Percentiles rank a stretch among this genome's conserved stretches.
These are phyloP conservation scores for Exophiala viscosa DNA, from an alignment of 2,329 filamentous ascomycete genomes.

Conservation along the genomic window DNA sequence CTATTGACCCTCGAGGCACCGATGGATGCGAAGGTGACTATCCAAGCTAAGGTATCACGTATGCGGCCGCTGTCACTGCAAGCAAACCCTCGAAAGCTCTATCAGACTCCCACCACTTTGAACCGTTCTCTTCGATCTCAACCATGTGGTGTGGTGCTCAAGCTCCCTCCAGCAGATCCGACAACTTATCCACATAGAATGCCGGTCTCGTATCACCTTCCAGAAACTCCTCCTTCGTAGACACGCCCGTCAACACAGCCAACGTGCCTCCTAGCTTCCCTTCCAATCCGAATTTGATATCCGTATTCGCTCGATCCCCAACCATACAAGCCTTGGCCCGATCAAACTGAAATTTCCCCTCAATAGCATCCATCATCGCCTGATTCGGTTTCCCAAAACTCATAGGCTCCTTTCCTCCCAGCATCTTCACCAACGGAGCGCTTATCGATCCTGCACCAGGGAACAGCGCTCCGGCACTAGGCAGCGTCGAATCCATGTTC, in stretches of 20 bases:
- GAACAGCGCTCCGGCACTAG: slow-evolving; percentile 76
- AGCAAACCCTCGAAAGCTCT: background rate
- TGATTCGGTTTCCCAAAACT: slow-evolving; percentile 92
- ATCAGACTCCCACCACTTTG: too few relatives aligned
- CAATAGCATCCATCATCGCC: slow-evolving; percentile 98
- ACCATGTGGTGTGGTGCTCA: background rate
- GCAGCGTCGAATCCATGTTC: slow-evolving; percentile 87
- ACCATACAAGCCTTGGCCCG: slow-evolving; percentile 88
- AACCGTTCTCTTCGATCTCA: too few relatives aligned
- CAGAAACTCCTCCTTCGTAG: slow-evolving; percentile 75
- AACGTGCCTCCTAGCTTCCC: slow-evolving; percentile 87
- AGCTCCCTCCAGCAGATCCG: slow-evolving; percentile 58
- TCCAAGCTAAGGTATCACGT: too few relatives aligned
- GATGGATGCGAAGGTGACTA: too few relatives aligned
- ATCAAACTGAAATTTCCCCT: slow-evolving; percentile 90
- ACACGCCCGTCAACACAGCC: slow-evolving; percentile 85
- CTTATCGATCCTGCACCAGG: slow-evolving; percentile 84
- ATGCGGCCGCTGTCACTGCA: too few relatives aligned
- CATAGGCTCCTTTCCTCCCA: slow-evolving; percentile 60
- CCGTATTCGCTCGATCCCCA: slow-evolving; percentile 87
- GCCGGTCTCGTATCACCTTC: slow-evolving; percentile 69
- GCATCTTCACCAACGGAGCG: slow-evolving; percentile 72
- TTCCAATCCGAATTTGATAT: slow-evolving; percentile 92
- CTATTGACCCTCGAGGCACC: too few relatives aligned
- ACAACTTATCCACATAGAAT: slow-evolving; percentile 79